Base-by-base conservation (phyloP, 129 eudicot species). In the Helichrysum umbraculigerum region DNA sequence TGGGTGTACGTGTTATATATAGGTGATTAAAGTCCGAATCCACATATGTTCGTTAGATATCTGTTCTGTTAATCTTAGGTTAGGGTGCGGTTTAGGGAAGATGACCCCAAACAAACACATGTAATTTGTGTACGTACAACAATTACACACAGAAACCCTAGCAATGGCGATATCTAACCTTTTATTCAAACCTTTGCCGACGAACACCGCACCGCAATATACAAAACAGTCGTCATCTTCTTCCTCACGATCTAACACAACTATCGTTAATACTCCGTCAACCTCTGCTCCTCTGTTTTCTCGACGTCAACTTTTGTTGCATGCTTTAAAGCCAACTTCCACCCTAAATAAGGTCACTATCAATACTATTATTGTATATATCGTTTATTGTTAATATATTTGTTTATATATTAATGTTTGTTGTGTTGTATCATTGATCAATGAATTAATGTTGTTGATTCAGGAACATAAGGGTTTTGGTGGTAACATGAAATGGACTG, bases 401-500 rank as follows among this genome's bases (percentile, higher is more conserved):
- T 25, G 28, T 25, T 25, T 25, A 25, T 25, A 25, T 25, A 25
- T 25, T 25, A 25, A 25, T 25, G 28, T 25, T 25, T 25, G 28
- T 0, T 25, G 0, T 25, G 28, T 25, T 25, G 28, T 25, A 25
- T 25, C 0, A 25, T 12, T 12, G 11, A 44, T 16, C 11, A 44
- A 12, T 44, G 17, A 44, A 44, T 14, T 12, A 3, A 44, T 14
- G 16, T 44, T 44, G 1, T 44, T 44, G 3, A 30, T 63, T 4
- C 44, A 73, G 83, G 83, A 66, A 52, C 82, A 72, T 16, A 51
- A 50, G 75, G 79, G 82, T 64, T 79, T 51, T 79, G 73, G 68
- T 71, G 82, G 78, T 16, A 64, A 35, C 42, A 64, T 35, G 34
- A 72, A 72, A 14, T 73, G 73, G 78, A 39, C 25, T 54, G 78